phyloP scores from a whole-genome alignment of 129 eudicot genomes.

The Mikania micrantha region DNA sequence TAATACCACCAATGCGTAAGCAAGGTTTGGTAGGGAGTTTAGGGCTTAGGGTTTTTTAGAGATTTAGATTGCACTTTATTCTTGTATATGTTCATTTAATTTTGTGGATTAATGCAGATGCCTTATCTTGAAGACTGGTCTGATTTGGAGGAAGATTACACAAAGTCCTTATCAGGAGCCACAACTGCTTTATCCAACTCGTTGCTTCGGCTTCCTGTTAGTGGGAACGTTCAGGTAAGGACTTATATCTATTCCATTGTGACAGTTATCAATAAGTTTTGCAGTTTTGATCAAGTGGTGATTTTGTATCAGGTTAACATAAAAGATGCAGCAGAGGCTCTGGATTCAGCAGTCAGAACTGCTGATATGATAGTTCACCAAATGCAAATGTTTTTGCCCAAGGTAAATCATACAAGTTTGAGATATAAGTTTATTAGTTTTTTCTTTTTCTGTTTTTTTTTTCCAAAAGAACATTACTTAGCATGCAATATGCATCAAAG shows the following conservation, averaged over 20 bases:
- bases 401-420: slow-evolving; percentile 30
- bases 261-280: not conserved
- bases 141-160: slow-evolving; percentile 58
- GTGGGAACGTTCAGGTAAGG: slow-evolving; percentile 57
- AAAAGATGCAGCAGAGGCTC: slow-evolving; percentile 50
- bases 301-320: slow-evolving; percentile 43
- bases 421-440: slow-evolving; percentile 3
- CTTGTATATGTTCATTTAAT: not conserved
- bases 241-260: not conserved
- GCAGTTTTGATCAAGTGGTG: not conserved
- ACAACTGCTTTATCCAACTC: slow-evolving; percentile 50
- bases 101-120: slow-evolving; percentile 35
- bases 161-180: slow-evolving; percentile 46
- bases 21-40: not conserved
- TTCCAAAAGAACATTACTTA: not conserved
- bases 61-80: not conserved
- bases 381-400: slow-evolving; percentile 45
- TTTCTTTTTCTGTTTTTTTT: too few relatives aligned
- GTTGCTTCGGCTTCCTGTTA: slow-evolving; percentile 60
- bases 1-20: not conserved
- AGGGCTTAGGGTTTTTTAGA: not conserved
- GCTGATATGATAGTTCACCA: slow-evolving; percentile 42
- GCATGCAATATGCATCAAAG: not conserved
- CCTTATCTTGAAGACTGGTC: slow-evolving; percentile 78
- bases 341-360: slow-evolving; percentile 50